These are phyloP conservation scores for Penicillium occitanis DNA, from an alignment of 2,329 filamentous ascomycete species.

Conservation along the genomic window DNA sequence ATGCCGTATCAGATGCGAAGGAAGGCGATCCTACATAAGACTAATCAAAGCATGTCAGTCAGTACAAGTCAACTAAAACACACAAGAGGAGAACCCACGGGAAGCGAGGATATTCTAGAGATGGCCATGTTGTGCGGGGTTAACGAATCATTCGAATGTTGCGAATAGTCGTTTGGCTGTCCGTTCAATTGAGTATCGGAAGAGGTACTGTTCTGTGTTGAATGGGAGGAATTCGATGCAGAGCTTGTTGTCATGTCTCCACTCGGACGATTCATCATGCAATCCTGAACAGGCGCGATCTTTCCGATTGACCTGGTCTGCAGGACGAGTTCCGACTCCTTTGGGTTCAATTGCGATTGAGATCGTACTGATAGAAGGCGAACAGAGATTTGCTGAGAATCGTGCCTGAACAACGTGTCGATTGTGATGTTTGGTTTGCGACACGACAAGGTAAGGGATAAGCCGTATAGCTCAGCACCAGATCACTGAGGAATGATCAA, in stretches of 20 bases:
- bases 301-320: neutral
- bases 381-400: neutral
- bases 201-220: neutral
- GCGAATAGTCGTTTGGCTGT: conserved; percentile 3
- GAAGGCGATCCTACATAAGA: conserved; percentile 3
- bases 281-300: neutral
- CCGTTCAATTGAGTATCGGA: conserved; percentile 8
- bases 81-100: conserved; percentile 6
- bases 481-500: neutral
- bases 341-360: neutral
- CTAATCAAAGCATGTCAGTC: conserved; percentile 4
- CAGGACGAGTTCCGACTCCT: neutral
- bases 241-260: conserved; percentile 4
- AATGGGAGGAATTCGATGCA: neutral
- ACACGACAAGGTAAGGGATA: neutral
- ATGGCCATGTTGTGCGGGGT: neutral
- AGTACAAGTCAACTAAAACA: neutral
- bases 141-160: conserved; percentile 1
- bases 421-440: neutral
- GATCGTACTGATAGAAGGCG: neutral
- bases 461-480: neutral
- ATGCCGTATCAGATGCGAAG: conserved; percentile 4
- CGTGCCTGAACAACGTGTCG: neutral
- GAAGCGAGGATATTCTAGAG: neutral
- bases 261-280: neutral